phyloP scores from a whole-genome alignment of 768 basidiomycete genomes.

The Suillus hirtellus region DNA sequence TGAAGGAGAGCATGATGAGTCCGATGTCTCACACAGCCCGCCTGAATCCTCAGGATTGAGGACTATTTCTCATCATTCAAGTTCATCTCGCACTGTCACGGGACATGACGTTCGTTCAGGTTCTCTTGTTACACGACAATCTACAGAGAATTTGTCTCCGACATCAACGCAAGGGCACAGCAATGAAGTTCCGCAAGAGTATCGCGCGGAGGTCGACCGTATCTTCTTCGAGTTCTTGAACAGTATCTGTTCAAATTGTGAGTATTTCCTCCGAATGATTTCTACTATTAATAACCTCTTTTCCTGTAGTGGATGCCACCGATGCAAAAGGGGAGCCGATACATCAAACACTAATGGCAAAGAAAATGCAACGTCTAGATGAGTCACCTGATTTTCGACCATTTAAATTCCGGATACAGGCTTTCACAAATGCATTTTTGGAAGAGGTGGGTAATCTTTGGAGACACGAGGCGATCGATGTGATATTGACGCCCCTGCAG shows the following conservation, averaged over 20 bases:
- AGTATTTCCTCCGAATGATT: slow-evolving; percentile 35
- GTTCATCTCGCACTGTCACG: slow-evolving; percentile 20
- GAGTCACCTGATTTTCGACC: slow-evolving; percentile 96
- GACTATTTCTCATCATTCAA: slow-evolving; percentile 25
- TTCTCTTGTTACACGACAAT: slow-evolving; percentile 20
- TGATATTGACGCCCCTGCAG: slow-evolving; percentile 40
- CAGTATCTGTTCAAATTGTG: slow-evolving; percentile 85
- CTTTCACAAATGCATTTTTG: slow-evolving; percentile 93
- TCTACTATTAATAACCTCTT: slow-evolving; percentile 19
- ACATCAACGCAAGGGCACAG: slow-evolving; percentile 33
- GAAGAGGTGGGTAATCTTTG: slow-evolving; percentile 65
- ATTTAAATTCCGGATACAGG: slow-evolving; percentile 98
- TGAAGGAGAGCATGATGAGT: slow-evolving; percentile 54
- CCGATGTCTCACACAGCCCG: slow-evolving; percentile 40
- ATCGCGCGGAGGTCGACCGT: slow-evolving; percentile 78
- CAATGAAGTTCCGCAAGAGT: slow-evolving; percentile 78
- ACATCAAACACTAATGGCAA: slow-evolving; percentile 98
- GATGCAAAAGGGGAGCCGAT: slow-evolving; percentile 96
- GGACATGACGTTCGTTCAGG: slow-evolving; percentile 20
- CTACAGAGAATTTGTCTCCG: slow-evolving; percentile 27
- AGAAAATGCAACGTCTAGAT: slow-evolving; percentile 97
- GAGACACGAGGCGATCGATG: slow-evolving; percentile 10
- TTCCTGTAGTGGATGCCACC: slow-evolving; percentile 76
- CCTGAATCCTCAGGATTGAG: slow-evolving; percentile 30
- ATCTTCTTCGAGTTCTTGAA: slow-evolving; percentile 92